These are phyloP conservation scores for Lodderomyces beijingensis DNA, from an alignment of 1,139 yeast species.

Conservation along the genomic window DNA sequence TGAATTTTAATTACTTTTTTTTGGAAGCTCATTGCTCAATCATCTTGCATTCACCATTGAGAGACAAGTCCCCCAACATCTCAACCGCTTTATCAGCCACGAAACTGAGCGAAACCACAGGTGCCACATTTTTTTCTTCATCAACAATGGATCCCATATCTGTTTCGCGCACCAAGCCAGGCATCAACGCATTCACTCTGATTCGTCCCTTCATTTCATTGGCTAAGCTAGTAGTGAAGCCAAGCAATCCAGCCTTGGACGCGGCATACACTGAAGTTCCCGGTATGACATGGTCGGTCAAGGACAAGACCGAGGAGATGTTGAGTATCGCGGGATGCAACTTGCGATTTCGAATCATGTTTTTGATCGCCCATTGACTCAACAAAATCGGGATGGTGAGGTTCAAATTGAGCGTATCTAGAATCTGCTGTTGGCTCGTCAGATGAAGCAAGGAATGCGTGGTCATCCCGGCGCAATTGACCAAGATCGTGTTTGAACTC, in stretches of 20 bases:
- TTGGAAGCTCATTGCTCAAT: no score
- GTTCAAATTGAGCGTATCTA: conserved; percentile 53
- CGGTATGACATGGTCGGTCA: conserved; percentile 30
- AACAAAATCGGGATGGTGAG: conserved; percentile 62
- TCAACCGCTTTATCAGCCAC: conserved; percentile 28
- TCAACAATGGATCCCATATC: conserved; percentile 54
- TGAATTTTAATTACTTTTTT: no score
- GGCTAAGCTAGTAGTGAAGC: conserved; percentile 62
- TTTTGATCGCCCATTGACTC: conserved; percentile 33
- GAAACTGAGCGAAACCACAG: conserved; percentile 16
- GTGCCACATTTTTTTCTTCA: neutral
- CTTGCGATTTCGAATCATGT: conserved; percentile 6
- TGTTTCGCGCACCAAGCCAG: conserved; percentile 71
- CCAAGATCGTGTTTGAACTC: conserved; percentile 37
- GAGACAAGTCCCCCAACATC: conserved; percentile 24
- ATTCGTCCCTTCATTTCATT: conserved; percentile 52
- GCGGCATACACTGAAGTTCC: conserved; percentile 82
- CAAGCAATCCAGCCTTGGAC: conserved; percentile 71
- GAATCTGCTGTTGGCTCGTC: conserved; percentile 41
- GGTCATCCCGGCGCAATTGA: conserved; percentile 82
- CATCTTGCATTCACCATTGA: conserved; percentile 38
- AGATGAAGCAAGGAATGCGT: conserved; percentile 53
- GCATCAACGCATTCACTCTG: conserved; percentile 63
- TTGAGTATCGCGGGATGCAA: conserved; percentile 45
- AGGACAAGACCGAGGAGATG: conserved; percentile 68